phyloP scores from a whole-genome alignment of 1,284 basidiomycete genomes.

The Apiotrichum mycotoxinovorans region DNA sequence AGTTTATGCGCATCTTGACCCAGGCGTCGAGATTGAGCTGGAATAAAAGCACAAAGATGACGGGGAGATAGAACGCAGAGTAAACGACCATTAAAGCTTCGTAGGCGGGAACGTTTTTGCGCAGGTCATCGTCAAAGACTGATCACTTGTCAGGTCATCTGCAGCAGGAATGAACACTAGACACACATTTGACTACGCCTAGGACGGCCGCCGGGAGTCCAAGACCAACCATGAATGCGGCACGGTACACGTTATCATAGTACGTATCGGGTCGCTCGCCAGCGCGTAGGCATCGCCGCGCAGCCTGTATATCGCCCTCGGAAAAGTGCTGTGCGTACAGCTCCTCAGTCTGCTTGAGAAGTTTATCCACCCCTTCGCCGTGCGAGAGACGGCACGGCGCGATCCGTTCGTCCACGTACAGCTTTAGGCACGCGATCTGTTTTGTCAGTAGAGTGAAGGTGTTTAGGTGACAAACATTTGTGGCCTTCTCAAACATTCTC shows the following conservation, averaged over 20 bases:
- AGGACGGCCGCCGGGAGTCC: constrained; percentile 67
- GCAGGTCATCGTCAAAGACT: constrained; percentile 61
- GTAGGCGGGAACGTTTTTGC: constrained; percentile 64
- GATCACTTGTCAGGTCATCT: constrained; percentile 41
- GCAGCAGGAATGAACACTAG: not conserved
- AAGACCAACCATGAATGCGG: constrained; percentile 71
- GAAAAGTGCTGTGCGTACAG: constrained; percentile 71
- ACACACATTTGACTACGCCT: constrained; percentile 66
- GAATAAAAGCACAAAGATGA: constrained; percentile 71
- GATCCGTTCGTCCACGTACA: constrained; percentile 72
- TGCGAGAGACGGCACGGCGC: constrained; percentile 49
- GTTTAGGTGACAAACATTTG: constrained; percentile 82
- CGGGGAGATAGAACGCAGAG: constrained; percentile 67
- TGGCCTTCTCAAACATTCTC: constrained; percentile 89
- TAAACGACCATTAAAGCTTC: constrained; percentile 73
- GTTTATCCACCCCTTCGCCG: constrained; percentile 59
- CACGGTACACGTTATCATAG: constrained; percentile 69
- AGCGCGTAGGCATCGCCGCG: constrained; percentile 64
- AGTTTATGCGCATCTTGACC: constrained; percentile 62
- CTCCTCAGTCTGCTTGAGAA: constrained; percentile 70
- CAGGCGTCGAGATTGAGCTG: constrained; percentile 79
- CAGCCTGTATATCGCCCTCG: constrained; percentile 75
- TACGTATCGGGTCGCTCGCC: constrained; percentile 61
- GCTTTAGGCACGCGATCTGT: constrained; percentile 58
- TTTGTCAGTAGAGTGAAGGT: constrained; percentile 92